Evolutionary conservation across 768 basidiomycete species (phyloP), one percentile per base, ranked within the genome.

Genomic region (Leccinum boreale): DNA sequence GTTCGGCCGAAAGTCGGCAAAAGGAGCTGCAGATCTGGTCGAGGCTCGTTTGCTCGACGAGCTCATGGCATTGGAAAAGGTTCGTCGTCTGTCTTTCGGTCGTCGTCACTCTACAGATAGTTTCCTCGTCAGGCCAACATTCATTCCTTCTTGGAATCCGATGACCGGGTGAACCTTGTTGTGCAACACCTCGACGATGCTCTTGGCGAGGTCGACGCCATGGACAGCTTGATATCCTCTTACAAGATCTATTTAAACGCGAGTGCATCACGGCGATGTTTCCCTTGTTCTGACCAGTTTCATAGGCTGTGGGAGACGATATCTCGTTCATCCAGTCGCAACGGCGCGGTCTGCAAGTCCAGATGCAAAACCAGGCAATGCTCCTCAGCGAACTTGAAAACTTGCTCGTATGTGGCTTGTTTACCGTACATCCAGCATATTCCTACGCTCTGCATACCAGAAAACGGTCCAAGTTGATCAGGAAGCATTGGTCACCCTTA

Each of bases 211-310:
- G 79, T 98, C 44, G 94, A 98, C 67, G 85, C 81, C 56, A 90
- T 98, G 84, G 94, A 97, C 63, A 83, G 86, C 54, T 80, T 91
- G 48, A 82, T 99, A 51, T 90, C 91, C 0, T 89, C 94, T 0
- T 98, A 98, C 77, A 96, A 95, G 73, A 94, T 98, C 57, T 95
- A 98, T 72, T 75, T 99, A 39, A 96, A 97, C 70, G 97, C 94
- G 61, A 65, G 90, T 70, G 49, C 44, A 52, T 35, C 56, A 46
- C 50, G 24, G 39, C 57, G n/a, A 52, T 4, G 26, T 26, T 33
- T 36, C 1, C 15, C 17, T 29, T 35, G 36, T 59, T 44, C 67
- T 72, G 48, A 70, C 29, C 24, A 19, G 28, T 48, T 36, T 55
- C 14, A 31, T 65, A 98, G 96, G 90, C 92, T 55, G 96, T 97